Evolutionary conservation across 202 grass and related monocot genomes (phyloP).

Genomic region (Miscanthus sacchariflorus): DNA sequence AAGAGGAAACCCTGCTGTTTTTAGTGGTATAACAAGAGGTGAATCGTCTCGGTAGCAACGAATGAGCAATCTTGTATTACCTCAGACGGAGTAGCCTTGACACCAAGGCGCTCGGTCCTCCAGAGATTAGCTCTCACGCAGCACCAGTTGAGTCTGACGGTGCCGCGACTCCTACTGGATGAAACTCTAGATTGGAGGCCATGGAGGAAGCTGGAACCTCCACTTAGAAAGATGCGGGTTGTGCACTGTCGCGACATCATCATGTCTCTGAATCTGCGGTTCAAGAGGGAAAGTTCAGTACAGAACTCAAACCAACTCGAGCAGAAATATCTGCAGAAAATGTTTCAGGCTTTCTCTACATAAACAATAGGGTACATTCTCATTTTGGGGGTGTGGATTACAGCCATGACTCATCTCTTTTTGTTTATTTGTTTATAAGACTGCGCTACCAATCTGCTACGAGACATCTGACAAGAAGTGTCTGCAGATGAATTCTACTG

Average conservation of each 20-base stretch:
- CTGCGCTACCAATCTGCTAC: not conserved
- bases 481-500: not conserved
- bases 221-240: not conserved
- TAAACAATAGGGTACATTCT: not conserved
- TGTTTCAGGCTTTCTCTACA: not conserved
- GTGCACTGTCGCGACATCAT: conserved; percentile 32
- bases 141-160: conserved; percentile 31
- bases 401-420: not conserved
- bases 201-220: conserved; percentile 25
- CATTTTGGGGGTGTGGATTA: not conserved
- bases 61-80: not conserved
- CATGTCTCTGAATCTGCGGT: conserved; percentile 34
- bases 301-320: not conserved
- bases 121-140: conserved; percentile 33
- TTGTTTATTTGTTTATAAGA: not conserved
- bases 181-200: not conserved
- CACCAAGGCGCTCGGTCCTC: conserved; percentile 21
- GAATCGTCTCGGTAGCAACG: not conserved
- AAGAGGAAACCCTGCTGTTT: not conserved
- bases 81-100: conserved; percentile 37
- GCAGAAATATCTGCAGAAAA: not conserved
- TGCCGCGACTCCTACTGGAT: not conserved
- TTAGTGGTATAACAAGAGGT: not conserved
- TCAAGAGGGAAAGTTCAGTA: not conserved
- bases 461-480: not conserved